Evolutionary conservation across 306 rosid species (phyloP), one percentile per base, ranked within the genome.

Genomic region (Psophocarpus tetragonolobus): DNA sequence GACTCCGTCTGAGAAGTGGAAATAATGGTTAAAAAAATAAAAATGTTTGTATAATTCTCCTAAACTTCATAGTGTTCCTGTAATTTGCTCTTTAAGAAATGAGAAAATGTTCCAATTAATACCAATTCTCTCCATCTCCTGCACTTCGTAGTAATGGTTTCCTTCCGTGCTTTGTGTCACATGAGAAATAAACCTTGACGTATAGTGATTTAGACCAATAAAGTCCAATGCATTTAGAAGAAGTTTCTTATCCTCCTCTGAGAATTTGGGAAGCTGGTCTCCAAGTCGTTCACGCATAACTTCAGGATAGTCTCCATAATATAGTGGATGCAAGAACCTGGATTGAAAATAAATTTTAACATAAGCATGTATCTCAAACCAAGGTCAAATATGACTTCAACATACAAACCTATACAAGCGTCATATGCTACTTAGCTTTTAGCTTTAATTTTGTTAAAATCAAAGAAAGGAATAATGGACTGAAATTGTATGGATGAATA

Each of bases 301-400:
- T 76, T 85, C 80, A 21, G 98, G 97, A 88, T 94, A 94, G 68
- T 90, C 96, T 73, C 96, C 98, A 88, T 54, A 61, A 81, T 71
- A 90, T 39, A 94, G 78, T 56, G 97, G 98, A 82, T 92, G 32
- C 86, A 94, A 73, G 78, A 44, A 94, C 98, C 98, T 94, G 83
- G 39, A 30, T 74, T 48, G 68, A 67, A 27, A 66, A 64, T 64
- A 42, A n/a, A 79, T 8, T 36, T 30, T 44, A 42, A 41, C 76
- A 61, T 74, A 69, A 61, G 56, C 54, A 63, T 44, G 56, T 58
- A 75, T 53, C 84, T 38, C 56, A 61, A 17, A 73, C 44, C 73
- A 33, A 73, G 50, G 30, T 61, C 44, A 56, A 4, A 74, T 74
- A 80, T 56, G 21, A 42, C 73, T 38, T 71, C 60, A 66, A n/a